Evolutionary conservation across 305 asterid species (phyloP).

Genomic region (Fraxinus sp.): DNA sequence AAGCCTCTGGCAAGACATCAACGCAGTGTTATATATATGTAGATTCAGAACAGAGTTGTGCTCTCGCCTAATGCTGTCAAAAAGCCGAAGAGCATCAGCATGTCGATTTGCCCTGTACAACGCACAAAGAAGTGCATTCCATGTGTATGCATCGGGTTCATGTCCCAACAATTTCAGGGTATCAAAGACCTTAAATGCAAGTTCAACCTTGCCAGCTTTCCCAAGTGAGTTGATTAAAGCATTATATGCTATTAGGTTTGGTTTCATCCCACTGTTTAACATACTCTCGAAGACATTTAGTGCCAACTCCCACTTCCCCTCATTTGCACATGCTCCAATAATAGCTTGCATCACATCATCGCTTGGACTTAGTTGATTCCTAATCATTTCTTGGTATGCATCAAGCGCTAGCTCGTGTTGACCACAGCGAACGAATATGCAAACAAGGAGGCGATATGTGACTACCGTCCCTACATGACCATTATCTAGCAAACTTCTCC

Average conservation of each 20-base stretch:
- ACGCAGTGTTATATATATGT: constrained; percentile 64
- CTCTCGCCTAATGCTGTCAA: constrained; percentile 54
- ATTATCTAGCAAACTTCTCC: constrained; percentile 57
- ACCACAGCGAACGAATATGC: constrained; percentile 72
- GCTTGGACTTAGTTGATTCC: constrained; percentile 48
- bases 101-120: constrained; percentile 59
- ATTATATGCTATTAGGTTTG: constrained; percentile 63
- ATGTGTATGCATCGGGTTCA: constrained; percentile 78
- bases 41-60: constrained; percentile 41
- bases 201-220: constrained; percentile 62
- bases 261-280: constrained; percentile 55
- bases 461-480: constrained; percentile 53
- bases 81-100: constrained; percentile 60
- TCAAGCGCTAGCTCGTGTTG: constrained; percentile 84
- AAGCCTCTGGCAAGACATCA: constrained; percentile 76
- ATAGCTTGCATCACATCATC: constrained; percentile 76
- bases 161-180: constrained; percentile 59
- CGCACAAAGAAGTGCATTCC: constrained; percentile 82
- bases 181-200: constrained; percentile 64
- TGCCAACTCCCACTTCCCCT: constrained; percentile 77
- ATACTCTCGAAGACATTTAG: constrained; percentile 48
- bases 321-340: constrained; percentile 78
- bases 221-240: constrained; percentile 73
- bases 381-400: constrained; percentile 80
- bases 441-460: constrained; percentile 73